Evolutionary conservation across 2,329 filamentous ascomycete genomes (phyloP).

Genomic region (Chaetomiaceae sp.): DNA sequence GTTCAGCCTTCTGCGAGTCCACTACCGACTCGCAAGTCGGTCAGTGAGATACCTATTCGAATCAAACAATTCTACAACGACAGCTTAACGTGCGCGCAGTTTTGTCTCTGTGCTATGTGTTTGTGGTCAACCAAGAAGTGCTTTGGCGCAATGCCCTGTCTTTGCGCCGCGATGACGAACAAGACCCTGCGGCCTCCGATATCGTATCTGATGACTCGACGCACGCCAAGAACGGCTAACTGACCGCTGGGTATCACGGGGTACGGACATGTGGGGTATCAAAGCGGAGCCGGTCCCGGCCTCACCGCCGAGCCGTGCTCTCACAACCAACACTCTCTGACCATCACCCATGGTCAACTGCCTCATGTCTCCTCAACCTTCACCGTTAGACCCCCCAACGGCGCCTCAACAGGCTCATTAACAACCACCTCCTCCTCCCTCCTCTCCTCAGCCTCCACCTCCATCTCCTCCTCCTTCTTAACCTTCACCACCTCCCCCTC

Average conservation of each 20-base stretch:
- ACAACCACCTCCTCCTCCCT: not conserved
- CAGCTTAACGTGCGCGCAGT: too few relatives aligned
- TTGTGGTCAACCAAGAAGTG: too few relatives aligned
- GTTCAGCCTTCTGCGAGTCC: not conserved
- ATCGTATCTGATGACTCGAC: conserved; percentile 13
- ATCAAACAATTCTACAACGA: not conserved
- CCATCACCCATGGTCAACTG: too few relatives aligned
- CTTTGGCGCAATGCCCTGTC: not conserved
- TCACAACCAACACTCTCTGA: not conserved
- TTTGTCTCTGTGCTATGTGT: too few relatives aligned
- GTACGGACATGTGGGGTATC: not conserved
- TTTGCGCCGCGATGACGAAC: not conserved
- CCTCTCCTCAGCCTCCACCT: conserved; percentile 25
- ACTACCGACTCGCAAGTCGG: not conserved
- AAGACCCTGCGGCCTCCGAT: not conserved
- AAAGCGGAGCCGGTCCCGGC: not conserved
- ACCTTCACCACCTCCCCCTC: conserved; percentile 8
- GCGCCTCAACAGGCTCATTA: not conserved
- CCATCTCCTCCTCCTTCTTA: conserved; percentile 22
- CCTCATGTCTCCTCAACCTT: not conserved
- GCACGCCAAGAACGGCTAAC: not conserved
- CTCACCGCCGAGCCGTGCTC: not conserved
- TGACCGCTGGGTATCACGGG: not conserved
- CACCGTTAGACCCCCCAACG: not conserved
- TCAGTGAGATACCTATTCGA: not conserved